Base-by-base conservation (phyloP, 148 eudicot genomes). In the Fagopyrum homotropicum region DNA sequence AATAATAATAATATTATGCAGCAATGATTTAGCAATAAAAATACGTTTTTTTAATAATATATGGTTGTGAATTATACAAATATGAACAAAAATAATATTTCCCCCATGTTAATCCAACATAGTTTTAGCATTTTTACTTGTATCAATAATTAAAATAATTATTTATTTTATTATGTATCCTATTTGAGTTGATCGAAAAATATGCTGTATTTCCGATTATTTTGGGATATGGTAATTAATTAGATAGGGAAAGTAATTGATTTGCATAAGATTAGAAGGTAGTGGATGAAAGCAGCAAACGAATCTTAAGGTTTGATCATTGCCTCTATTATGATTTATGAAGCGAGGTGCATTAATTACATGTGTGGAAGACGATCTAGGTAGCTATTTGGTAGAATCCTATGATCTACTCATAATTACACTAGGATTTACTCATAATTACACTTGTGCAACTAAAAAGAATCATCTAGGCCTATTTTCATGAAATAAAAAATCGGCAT, bases 281-380 rank as follows among this genome's bases (percentile, higher is more conserved):
- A 64, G 70, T 64, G n/a, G 2, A 40, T 29, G 35, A 35, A 64
- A 29, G 45, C 46, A 30, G 45, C 70, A 64, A 30, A n/a, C 45
- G 10, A 47, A 69, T 69, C 73, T 69, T 10, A 69, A 17, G 50
- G 51, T 72, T 48, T 14, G 74, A 72, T 72, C n/a, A 29, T 72
- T 72, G 56, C 74, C 74, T 72, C 46, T 64, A 12, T 57, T 17
- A 64, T 64, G 45, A 35, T 1, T 57, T 17, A 64, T 64, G 45
- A 35, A 35, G 70, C 29, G 70, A 64, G 11, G 7, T 64, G 40
- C 70, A 64, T 64, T 35, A 11, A 64, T 64, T 64, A 64, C 45
- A 35, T 64, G 35, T 60, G 66, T 60, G 43, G 7, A 60, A 22
- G 2, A 60, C 66, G 35, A 60, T 60, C 66, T 19, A 19, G 40